These are phyloP conservation scores for Coemansia asiatica DNA, from an alignment of 192 early-diverging fungal species.

Conservation along the genomic window DNA sequence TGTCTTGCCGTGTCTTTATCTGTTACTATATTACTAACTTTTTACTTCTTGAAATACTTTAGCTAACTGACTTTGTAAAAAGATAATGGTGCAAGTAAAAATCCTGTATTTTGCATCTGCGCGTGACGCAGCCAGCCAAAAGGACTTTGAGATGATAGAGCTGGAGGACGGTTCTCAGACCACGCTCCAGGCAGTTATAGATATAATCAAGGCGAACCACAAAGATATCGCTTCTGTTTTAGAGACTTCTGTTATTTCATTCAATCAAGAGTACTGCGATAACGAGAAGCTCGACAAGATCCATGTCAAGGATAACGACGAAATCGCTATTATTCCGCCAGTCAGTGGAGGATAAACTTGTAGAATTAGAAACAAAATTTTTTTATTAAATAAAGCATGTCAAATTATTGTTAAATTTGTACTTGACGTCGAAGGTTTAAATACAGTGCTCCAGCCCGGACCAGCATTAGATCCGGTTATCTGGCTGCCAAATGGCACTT, in stretches of 20 bases:
- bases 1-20: no score
- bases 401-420: not conserved
- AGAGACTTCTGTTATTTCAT: constrained; percentile 20
- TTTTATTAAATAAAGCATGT: not conserved
- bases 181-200: constrained; percentile 9
- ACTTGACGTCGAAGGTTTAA: not conserved
- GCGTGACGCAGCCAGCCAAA: constrained; percentile 27
- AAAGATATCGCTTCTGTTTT: constrained; percentile 10
- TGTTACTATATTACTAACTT: no score
- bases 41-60: no score
- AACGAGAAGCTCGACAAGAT: not conserved
- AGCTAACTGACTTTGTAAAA: no score
- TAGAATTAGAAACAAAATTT: not conserved
- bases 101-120: constrained; percentile 51
- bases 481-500: not conserved
- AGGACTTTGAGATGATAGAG: constrained; percentile 6
- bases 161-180: not conserved
- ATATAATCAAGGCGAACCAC: constrained; percentile 13
- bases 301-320: constrained; percentile 24
- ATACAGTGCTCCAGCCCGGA: not conserved
- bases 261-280: constrained; percentile 36
- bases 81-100: constrained; percentile 11
- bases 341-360: constrained; percentile 45
- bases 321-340: constrained; percentile 40
- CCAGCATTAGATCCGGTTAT: not conserved